Conservation (phyloP, 306 rosid genomes). For the Arachis stenosperma region DNA sequence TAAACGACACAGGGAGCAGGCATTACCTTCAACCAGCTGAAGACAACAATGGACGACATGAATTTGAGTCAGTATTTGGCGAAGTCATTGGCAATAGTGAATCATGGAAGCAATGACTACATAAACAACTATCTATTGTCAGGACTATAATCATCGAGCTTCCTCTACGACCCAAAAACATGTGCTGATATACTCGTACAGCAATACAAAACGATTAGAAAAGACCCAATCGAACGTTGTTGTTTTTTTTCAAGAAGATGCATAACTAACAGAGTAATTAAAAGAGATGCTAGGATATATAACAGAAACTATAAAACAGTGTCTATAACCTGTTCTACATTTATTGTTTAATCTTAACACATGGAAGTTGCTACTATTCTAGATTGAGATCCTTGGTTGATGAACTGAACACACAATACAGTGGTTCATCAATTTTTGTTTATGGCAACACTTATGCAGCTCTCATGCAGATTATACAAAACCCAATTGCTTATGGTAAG, state of each 20-base stretch:
- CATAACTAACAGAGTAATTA: not conserved
- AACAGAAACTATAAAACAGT: not conserved
- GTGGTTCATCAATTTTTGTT: slow-evolving; percentile 39
- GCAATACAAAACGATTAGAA: slow-evolving; percentile 18
- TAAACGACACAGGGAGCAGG: slow-evolving; percentile 42
- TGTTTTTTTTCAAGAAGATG: too few relatives aligned
- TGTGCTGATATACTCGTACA: slow-evolving; percentile 43
- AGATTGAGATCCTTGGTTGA: slow-evolving; percentile 42
- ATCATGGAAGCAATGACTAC: slow-evolving; percentile 51
- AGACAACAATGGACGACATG: slow-evolving; percentile 34
- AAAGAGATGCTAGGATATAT: not conserved
- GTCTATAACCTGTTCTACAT: not conserved
- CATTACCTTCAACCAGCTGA: slow-evolving; percentile 37
- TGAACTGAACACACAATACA: slow-evolving; percentile 33
- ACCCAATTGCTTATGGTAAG: slow-evolving; percentile 43
- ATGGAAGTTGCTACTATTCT: not conserved
- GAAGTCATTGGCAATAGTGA: slow-evolving; percentile 35
- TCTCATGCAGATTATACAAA: slow-evolving; percentile 20
- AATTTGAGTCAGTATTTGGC: slow-evolving; percentile 43
- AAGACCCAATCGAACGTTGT: too few relatives aligned
- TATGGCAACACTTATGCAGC: slow-evolving; percentile 35
- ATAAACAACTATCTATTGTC: slow-evolving; percentile 49
- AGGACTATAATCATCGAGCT: slow-evolving; percentile 31
- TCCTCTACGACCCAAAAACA: slow-evolving; percentile 16
- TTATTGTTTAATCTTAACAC: not conserved